Conservation (phyloP, 768 basidiomycete species). For the Rhizopogon roseolus region DNA sequence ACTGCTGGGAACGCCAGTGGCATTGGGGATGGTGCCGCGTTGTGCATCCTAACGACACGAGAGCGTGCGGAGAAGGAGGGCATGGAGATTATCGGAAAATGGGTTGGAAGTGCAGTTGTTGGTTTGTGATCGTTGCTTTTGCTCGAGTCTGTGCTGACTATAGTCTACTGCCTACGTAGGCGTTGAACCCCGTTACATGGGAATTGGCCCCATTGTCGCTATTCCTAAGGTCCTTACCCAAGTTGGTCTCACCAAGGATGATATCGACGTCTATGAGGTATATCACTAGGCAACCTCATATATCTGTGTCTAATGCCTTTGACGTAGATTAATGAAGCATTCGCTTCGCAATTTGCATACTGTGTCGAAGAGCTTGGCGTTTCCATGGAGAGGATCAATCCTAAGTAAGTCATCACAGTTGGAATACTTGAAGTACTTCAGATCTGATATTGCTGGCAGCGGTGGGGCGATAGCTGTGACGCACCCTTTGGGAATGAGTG, state of each 20-base stretch:
- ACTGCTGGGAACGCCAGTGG: slow-evolving; percentile 88
- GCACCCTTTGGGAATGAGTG: slow-evolving; percentile 84
- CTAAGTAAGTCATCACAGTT: slow-evolving; percentile 49
- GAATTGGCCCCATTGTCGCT: slow-evolving; percentile 67
- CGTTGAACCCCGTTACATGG: slow-evolving; percentile 77
- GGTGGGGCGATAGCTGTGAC: slow-evolving; percentile 84
- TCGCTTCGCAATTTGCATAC: slow-evolving; percentile 92
- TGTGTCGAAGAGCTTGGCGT: slow-evolving; percentile 79
- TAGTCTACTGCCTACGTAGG: slow-evolving; percentile 39
- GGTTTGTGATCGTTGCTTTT: slow-evolving; percentile 38
- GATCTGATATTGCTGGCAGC: slow-evolving; percentile 31
- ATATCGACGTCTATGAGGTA: slow-evolving; percentile 76
- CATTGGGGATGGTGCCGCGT: slow-evolving; percentile 88
- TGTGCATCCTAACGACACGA: slow-evolving; percentile 79
- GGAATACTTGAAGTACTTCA: background rate
- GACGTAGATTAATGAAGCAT: slow-evolving; percentile 80
- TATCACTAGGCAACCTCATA: background rate
- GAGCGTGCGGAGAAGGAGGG: slow-evolving; percentile 71
- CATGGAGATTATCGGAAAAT: slow-evolving; percentile 80
- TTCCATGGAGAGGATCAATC: slow-evolving; percentile 78
- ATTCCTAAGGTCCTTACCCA: slow-evolving; percentile 65
- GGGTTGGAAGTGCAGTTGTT: slow-evolving; percentile 70
- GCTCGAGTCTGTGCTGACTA: background rate
- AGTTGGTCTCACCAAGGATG: slow-evolving; percentile 60
- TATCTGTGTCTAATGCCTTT: background rate